Base-by-base conservation (phyloP, 164 flowering plant genomes). In the Sextonia rubra region DNA sequence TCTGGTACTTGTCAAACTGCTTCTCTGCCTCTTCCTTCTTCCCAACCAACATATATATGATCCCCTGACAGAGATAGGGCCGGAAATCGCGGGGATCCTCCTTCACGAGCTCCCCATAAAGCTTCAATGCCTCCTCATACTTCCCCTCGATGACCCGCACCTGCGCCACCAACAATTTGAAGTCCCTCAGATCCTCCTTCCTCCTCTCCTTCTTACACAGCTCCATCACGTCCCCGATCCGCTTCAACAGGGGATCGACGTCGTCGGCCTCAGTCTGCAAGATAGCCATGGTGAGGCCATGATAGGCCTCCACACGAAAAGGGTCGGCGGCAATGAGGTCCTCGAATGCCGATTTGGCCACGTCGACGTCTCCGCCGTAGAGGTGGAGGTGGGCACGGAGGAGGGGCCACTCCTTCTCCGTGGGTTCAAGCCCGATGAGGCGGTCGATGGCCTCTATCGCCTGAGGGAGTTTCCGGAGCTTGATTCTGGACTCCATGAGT, bases 11-110 rank as follows among this genome's bases (percentile, higher is more conserved):
- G 76, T 86, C 82, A 63, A 92, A 94, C 63, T 83, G 83, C 69
- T 91, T 85, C 75, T 90, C 89, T 0, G 99, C 97, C 80, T 91
- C 93, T n/a, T 85, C 86, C 49, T 80, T 82, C 82, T 87, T 89
- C 86, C 81, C 79, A 85, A 90, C 37, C 80, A 93, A 69, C 22
- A 91, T 84, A 65, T 93, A 96, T 22, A 93, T 84, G 47, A 93
- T 93, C 1, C 97, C 97, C 69, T 87, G 97, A 74, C 97, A 93
- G 48, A 93, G 77, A 76, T 96, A 92, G 0, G 99, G 99, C 73
- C 99, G 71, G 24, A 92, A 96, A 83, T 96, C 99, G 78, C 86
- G 82, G 0, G 97, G 98, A 64, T 93, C 97, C 64, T 96, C 97
- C 83, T 85, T 91, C 69, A 81, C 91, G 61, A 94, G 84, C 58